Evolutionary conservation across 2,329 filamentous ascomycete genomes (phyloP).

Genomic region (Neodidymelliopsis sp.): DNA sequence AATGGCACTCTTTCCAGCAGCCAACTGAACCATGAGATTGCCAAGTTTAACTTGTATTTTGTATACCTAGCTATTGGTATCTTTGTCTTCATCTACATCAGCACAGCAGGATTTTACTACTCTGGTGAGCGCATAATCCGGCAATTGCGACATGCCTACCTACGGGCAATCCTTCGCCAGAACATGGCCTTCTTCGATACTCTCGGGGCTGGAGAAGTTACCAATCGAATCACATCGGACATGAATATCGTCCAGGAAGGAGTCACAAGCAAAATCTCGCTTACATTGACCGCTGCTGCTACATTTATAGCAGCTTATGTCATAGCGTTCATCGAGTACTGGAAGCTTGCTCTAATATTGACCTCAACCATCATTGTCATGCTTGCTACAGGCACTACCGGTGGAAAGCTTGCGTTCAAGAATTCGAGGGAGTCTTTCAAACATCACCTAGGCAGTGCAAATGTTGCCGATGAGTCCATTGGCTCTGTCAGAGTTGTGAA

Average conservation of each 20-base stretch:
- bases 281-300: slow-evolving; percentile 13
- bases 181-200: slow-evolving; percentile 66
- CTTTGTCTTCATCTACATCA: slow-evolving; percentile 71
- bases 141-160: slow-evolving; percentile 61
- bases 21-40: slow-evolving; percentile 1
- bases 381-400: slow-evolving; percentile 60
- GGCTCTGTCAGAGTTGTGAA: slow-evolving; percentile 73
- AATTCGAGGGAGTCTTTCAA: not conserved
- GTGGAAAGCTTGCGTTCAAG: not conserved
- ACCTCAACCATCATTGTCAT: slow-evolving; percentile 55
- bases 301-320: slow-evolving; percentile 82
- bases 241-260: slow-evolving; percentile 91
- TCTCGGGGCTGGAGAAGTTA: slow-evolving; percentile 90
- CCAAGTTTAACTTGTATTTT: slow-evolving; percentile 27
- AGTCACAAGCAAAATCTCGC: slow-evolving; percentile 54
- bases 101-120: slow-evolving; percentile 86
- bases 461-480: slow-evolving; percentile 48
- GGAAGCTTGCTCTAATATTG: slow-evolving; percentile 88
- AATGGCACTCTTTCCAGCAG: slow-evolving; percentile 1
- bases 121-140: slow-evolving; percentile 51
- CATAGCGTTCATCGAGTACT: slow-evolving; percentile 86
- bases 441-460: not conserved
- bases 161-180: slow-evolving; percentile 57
- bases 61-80: slow-evolving; percentile 26
- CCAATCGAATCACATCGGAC: slow-evolving; percentile 88